Percentiles rank a stretch among this genome's conserved stretches.
Conservation (phyloP, 805 yeast species). For the Lipomyces yamanashiensis region DNA sequence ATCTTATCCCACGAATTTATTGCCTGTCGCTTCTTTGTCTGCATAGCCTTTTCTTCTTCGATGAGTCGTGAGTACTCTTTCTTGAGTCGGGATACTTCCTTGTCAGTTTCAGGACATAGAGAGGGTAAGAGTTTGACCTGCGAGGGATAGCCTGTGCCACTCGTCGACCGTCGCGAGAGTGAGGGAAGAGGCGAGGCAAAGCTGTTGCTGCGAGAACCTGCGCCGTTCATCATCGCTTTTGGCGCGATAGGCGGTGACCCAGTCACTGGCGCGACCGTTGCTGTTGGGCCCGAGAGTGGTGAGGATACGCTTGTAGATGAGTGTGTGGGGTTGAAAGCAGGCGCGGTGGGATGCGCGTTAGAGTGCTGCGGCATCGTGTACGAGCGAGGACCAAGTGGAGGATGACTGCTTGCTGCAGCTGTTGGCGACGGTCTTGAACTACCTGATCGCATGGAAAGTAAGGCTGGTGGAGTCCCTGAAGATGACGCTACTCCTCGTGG, state of each 20-base stretch:
- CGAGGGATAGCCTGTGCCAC: slow-evolving; percentile 3
- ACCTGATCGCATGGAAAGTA: background rate
- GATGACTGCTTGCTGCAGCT: slow-evolving; percentile 4
- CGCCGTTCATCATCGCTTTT: slow-evolving; percentile 29
- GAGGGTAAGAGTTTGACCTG: slow-evolving; percentile 29
- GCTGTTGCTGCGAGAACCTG: slow-evolving; percentile 8
- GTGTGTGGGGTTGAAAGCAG: background rate
- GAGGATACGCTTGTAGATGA: background rate
- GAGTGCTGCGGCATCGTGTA: slow-evolving; percentile 15
- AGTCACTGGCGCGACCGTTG: slow-evolving; percentile 3
- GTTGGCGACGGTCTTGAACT: background rate
- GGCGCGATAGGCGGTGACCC: slow-evolving; percentile 31
- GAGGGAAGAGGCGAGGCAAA: slow-evolving; percentile 4
- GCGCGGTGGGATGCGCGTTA: background rate
- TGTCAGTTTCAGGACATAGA: slow-evolving; percentile 28
- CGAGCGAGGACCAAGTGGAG: slow-evolving; percentile 24
- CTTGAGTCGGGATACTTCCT: slow-evolving; percentile 23
- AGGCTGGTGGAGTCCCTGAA: too few relatives aligned
- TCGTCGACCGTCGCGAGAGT: slow-evolving; percentile 2
- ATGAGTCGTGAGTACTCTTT: slow-evolving; percentile 25
- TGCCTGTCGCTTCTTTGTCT: slow-evolving; percentile 28
- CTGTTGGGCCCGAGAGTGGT: background rate
- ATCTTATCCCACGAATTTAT: slow-evolving; percentile 28
- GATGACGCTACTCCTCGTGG: background rate
- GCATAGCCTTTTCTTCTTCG: slow-evolving; percentile 17